phyloP scores from a whole-genome alignment of 305 asterid species.

The Fraxinus xanthoxyloides region DNA sequence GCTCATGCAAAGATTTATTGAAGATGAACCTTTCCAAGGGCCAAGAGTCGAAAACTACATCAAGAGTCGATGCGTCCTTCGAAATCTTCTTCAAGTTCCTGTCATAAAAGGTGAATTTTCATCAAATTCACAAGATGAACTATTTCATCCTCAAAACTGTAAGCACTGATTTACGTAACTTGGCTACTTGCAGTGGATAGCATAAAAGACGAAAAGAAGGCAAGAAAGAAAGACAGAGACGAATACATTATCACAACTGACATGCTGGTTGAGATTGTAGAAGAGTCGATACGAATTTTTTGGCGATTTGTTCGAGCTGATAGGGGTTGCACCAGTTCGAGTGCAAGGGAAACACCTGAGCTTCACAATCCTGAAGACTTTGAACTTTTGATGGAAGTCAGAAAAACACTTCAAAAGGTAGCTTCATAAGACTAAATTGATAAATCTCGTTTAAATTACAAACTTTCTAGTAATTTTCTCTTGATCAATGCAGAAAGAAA shows the following conservation, averaged over 20 bases:
- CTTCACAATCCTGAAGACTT: conserved; percentile 44
- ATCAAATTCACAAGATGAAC: neutral
- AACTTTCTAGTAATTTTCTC: neutral
- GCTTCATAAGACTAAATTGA: neutral
- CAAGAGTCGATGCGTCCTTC: conserved; percentile 64
- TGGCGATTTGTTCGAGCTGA: conserved; percentile 87
- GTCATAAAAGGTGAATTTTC: conserved; percentile 58
- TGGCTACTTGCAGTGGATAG: conserved; percentile 55
- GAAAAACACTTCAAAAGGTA: conserved; percentile 70
- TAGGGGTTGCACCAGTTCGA: conserved; percentile 46
- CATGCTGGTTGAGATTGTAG: conserved; percentile 71
- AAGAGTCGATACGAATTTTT: conserved; percentile 82
- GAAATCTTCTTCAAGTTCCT: conserved; percentile 90
- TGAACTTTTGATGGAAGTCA: conserved; percentile 49
- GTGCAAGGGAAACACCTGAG: conserved; percentile 35
- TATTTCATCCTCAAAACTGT: neutral
- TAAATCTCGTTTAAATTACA: neutral
- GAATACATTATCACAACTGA: conserved; percentile 61
- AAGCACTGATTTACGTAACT: neutral
- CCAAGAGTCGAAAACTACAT: conserved; percentile 69
- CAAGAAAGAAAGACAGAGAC: conserved; percentile 32
- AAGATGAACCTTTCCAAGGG: conserved; percentile 82
- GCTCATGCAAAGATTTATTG: conserved; percentile 75
- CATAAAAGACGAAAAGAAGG: conserved; percentile 41
- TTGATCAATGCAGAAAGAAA: conserved; percentile 66